These are phyloP conservation scores for Purpureocillium lavendulum DNA, from an alignment of 2,329 filamentous ascomycete species.

Conservation along the genomic window DNA sequence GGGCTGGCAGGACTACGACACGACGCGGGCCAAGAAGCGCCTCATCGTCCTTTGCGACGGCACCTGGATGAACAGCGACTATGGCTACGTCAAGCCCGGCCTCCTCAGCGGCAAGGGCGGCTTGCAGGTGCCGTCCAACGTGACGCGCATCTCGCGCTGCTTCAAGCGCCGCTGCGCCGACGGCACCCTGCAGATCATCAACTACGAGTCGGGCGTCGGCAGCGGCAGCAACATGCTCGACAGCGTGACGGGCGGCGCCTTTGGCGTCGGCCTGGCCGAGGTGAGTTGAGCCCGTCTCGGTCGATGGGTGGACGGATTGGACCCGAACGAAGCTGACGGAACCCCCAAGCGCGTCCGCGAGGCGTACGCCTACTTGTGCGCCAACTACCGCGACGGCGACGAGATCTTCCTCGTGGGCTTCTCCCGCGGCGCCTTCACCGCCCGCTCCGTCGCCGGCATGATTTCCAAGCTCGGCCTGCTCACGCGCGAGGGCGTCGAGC, in stretches of 20 bases:
- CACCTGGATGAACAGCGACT: constrained; percentile 46
- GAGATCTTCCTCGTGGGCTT: constrained; percentile 49
- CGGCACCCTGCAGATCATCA: constrained; percentile 48
- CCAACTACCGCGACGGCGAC: constrained; percentile 51
- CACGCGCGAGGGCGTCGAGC: constrained; percentile 42
- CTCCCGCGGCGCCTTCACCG: constrained; percentile 51
- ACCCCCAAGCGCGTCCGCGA: constrained; percentile 53
- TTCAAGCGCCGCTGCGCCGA: constrained; percentile 43
- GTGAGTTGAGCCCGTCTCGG: constrained; percentile 20
- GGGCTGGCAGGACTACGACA: too few relatives aligned
- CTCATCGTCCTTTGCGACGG: constrained; percentile 45
- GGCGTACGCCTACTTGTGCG: constrained; percentile 53
- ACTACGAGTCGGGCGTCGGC: constrained; percentile 54
- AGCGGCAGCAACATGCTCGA: constrained; percentile 42
- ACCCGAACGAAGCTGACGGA: too few relatives aligned
- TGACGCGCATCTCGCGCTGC: constrained; percentile 50
- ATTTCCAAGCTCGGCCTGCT: constrained; percentile 41
- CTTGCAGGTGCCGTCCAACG: constrained; percentile 47
- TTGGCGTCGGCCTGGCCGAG: constrained; percentile 46
- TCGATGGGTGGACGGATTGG: too few relatives aligned
- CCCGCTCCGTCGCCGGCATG: constrained; percentile 46
- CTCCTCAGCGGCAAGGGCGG: constrained; percentile 26
- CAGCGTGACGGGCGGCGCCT: constrained; percentile 43
- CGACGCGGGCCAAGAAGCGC: constrained; percentile 26
- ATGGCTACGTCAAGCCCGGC: constrained; percentile 33